Base-by-base conservation (phyloP, 805 yeast genomes). In the Candida suzukii region DNA sequence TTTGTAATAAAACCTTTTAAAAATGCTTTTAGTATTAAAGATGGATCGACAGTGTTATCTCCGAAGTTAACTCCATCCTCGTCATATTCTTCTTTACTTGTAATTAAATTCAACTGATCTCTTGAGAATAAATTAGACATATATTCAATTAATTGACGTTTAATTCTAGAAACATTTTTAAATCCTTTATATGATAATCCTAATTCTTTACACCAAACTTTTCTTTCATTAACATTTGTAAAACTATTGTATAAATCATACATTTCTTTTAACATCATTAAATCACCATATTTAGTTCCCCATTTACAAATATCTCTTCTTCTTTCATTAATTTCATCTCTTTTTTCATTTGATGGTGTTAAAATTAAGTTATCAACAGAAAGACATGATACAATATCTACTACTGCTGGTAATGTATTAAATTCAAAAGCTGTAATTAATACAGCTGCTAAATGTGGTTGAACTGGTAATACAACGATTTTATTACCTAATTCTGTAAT, bases 391-490 rank as follows among this genome's bases (percentile, higher is more conserved):
- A 86, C 95, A 40, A 93, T 87, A 56, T 91, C 98, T 22, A 91
- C 70, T 1, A 86, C 95, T 1, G 82, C 76, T 2, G 64, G 63
- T 6, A 88, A 61, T 2, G 72, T 70, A 18, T 65, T 69, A 22
- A 53, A 48, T 35, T 76, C 78, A 44, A 71, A 63, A 0, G 96
- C 95, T 21, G 74, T 70, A 26, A 93, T 67, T 41, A 93, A 67
- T 9, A 91, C 96, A 1, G 88, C 88, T 4, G 95, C 83, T 36
- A 93, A 68, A 53, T 86, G 93, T 0, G 99, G 98, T n/a, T 88
- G 83, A 24, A 93, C 71, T 0, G 99, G 99, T 46, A 93, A 67
- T 14, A 87, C 73, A 0, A 95, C 88, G 91, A 93, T 88, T 51
- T 84, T 74, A 38, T 71, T 67, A n/a, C 99, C 99, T 28, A 86